phyloP scores from a whole-genome alignment of 2,329 filamentous ascomycete genomes.

The Metarhizium robertsii region DNA sequence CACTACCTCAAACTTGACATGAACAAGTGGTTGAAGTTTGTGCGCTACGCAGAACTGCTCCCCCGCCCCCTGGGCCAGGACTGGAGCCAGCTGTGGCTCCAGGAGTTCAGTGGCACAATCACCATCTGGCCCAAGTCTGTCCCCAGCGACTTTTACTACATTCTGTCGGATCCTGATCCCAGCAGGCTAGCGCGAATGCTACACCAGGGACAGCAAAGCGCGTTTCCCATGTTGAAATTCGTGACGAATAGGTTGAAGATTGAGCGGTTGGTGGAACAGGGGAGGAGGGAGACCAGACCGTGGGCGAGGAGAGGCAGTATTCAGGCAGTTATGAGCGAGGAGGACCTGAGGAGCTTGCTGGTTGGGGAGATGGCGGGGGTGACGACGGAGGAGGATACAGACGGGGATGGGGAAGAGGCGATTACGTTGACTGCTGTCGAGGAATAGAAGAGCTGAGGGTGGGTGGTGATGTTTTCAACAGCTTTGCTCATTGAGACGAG shows the following conservation, averaged over 20 bases:
- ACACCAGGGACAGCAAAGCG: slow-evolving; percentile 77
- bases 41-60: slow-evolving; percentile 84
- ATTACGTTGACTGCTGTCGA: slow-evolving; percentile 12
- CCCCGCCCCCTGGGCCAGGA: slow-evolving; percentile 88
- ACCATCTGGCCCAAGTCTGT: slow-evolving; percentile 90
- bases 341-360: slow-evolving; percentile 45
- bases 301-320: slow-evolving; percentile 41
- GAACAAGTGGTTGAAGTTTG: slow-evolving; percentile 94
- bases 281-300: slow-evolving; percentile 42
- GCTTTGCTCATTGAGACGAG: too few species aligned
- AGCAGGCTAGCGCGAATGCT: slow-evolving; percentile 78
- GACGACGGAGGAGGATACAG: slow-evolving; percentile 28
- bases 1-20: slow-evolving; percentile 95
- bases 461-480: not conserved
- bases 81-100: slow-evolving; percentile 94
- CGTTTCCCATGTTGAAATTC: slow-evolving; percentile 88
- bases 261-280: slow-evolving; percentile 59
- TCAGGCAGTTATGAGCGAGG: slow-evolving; percentile 52
- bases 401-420: slow-evolving; percentile 24
- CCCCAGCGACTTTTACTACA: slow-evolving; percentile 72
- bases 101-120: slow-evolving; percentile 87
- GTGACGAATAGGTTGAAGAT: slow-evolving; percentile 78
- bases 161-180: slow-evolving; percentile 73
- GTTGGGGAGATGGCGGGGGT: slow-evolving; percentile 23
- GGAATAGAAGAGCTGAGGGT: slow-evolving; percentile 13